These are phyloP conservation scores for Musa acuminata DNA, from an alignment of 176 grass and related monocot genomes.

Conservation along the genomic window DNA sequence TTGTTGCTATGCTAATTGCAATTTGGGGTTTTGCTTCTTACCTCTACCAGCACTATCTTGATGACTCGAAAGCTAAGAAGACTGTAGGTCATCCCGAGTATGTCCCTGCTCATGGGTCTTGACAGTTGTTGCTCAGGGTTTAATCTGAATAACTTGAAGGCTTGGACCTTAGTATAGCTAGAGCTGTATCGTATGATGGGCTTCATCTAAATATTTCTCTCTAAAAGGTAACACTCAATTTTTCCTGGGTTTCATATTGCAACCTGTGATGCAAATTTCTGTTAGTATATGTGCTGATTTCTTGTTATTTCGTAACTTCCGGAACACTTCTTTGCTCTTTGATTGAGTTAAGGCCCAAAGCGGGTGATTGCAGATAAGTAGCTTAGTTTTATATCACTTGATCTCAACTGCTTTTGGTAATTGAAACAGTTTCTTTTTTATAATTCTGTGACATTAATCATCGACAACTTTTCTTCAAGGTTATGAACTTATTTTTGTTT, in stretches of 20 bases:
- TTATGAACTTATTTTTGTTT: too few species aligned
- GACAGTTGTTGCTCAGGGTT: neutral
- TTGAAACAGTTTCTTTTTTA: too few species aligned
- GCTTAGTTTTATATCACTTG: neutral
- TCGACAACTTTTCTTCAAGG: too few species aligned
- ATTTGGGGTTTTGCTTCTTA: slow-evolving; percentile 84
- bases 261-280: neutral
- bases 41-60: slow-evolving; percentile 70
- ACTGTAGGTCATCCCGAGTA: neutral
- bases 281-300: neutral
- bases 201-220: too few species aligned
- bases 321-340: neutral
- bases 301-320: neutral
- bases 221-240: neutral
- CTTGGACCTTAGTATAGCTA: neutral
- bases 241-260: neutral
- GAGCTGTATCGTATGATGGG: neutral
- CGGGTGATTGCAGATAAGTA: neutral
- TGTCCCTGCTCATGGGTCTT: neutral
- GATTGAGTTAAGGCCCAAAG: neutral
- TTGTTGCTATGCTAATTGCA: slow-evolving; percentile 68
- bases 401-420: neutral
- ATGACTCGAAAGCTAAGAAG: slow-evolving; percentile 53
- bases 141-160: neutral
- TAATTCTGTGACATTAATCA: too few species aligned